These are phyloP conservation scores for Agaricus subrufescens DNA, from an alignment of 768 basidiomycete genomes.

Conservation along the genomic window DNA sequence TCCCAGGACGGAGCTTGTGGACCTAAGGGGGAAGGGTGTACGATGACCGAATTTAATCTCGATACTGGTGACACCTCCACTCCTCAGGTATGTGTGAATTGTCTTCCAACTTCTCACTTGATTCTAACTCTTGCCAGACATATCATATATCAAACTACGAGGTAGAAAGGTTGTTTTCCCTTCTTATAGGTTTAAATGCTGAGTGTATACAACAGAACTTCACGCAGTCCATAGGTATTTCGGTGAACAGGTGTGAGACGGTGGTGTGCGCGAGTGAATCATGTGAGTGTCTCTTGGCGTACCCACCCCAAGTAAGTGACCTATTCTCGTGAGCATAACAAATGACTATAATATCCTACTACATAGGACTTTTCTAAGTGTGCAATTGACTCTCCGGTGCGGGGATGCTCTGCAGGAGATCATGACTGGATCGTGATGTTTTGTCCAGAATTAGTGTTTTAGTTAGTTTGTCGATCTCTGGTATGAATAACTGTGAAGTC, in stretches of 20 bases:
- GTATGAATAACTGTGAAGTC: too few relatives aligned
- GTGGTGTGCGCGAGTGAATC: constrained; percentile 33
- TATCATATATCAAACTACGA: constrained; percentile 42
- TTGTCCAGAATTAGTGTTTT: constrained; percentile 19
- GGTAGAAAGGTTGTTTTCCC: background rate
- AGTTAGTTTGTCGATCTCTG: too few relatives aligned
- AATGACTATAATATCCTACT: background rate
- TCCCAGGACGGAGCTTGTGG: constrained; percentile 33
- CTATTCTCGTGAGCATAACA: background rate
- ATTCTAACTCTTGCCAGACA: constrained; percentile 17
- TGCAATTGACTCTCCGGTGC: constrained; percentile 32
- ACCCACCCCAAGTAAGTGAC: constrained; percentile 25
- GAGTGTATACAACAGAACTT: constrained; percentile 19
- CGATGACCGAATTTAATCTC: constrained; percentile 34
- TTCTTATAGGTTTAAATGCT: background rate
- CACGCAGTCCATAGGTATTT: constrained; percentile 31
- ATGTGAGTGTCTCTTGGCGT: constrained; percentile 29
- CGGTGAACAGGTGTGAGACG: constrained; percentile 31
- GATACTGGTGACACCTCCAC: constrained; percentile 26
- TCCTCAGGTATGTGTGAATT: constrained; percentile 16
- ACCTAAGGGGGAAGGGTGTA: constrained; percentile 31
- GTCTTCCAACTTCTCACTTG: background rate
- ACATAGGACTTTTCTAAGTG: constrained; percentile 30
- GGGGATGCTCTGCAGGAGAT: constrained; percentile 30
- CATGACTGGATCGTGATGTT: constrained; percentile 30